Base-by-base conservation (phyloP, 805 yeast genomes). In the Myxozyma nipponensis region DNA sequence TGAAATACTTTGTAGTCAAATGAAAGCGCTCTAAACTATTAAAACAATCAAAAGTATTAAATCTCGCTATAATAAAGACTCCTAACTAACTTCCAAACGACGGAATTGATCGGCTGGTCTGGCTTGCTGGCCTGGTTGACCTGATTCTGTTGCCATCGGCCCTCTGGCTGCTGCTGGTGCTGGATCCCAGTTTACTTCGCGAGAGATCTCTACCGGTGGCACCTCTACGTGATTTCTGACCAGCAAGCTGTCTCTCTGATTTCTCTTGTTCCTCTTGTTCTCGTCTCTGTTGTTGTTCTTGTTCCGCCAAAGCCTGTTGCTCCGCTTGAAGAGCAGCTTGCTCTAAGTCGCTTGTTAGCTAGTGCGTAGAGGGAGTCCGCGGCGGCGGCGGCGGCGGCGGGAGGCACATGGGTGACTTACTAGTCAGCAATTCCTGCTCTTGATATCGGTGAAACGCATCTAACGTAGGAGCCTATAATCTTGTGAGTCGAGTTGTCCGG, bases 401-500 rank as follows among this genome's bases (percentile, higher is more conserved):
- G 13, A 28, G 7, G 13, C 32, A 28, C 13, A 39, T 6, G n/a
- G n/a, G 4, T 3, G 17, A 40, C 57, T 25, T 25, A 54, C 53
- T 41, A n/a, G 39, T 23, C 10, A 46, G 34, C 24, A 26, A 17
- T 22, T 47, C 53, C 13, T 44, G 51, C 38, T 54, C 53, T 17
- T 28, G 28, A 21, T 35, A 42, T 15, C 49, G 42, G 15, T 40
- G 23, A 26, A 54, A 54, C 2, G 58, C 50, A 15, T 47, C 57
- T 13, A 52, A 26, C 1, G 50, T 45, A 18, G 58, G 58, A 17
- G 58, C 58, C 58, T 53, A 42, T 1, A 30, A 21, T 3, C 6
- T 39, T 21, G 6, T 6, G 9, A 18, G 36, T 21, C n/a, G n/a
- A 39, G 15, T 19, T 23, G 32, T 21, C n/a, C n/a, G n/a, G n/a